Conservation (phyloP, 441 rosid genomes). For the Eruca vesicaria region DNA sequence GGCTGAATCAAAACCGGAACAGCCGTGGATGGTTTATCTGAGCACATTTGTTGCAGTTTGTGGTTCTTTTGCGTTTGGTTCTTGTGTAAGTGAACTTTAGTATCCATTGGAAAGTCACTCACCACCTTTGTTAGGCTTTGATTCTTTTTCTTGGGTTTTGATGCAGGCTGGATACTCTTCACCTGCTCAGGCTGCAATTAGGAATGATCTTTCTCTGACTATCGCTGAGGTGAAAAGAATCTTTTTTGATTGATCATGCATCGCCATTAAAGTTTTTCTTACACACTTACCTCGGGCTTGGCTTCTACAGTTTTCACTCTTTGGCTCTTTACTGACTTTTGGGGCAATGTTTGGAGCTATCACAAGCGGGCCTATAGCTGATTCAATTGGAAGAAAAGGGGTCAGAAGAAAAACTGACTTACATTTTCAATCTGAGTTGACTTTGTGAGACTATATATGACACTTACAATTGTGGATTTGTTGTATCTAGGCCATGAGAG, state of each 20-base stretch:
- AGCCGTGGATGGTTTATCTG: slow-evolving; percentile 72
- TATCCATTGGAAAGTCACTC: not conserved
- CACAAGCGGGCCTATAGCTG: slow-evolving; percentile 83
- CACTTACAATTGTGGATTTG: slow-evolving; percentile 15
- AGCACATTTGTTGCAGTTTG: slow-evolving; percentile 83
- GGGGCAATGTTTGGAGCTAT: slow-evolving; percentile 99
- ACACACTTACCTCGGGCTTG: not conserved
- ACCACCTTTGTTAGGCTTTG: too few relatives aligned
- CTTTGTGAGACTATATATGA: not conserved
- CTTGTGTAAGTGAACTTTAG: slow-evolving; percentile 93
- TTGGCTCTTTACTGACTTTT: slow-evolving; percentile 87
- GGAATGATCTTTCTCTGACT: slow-evolving; percentile 61
- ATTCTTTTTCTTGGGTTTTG: too few relatives aligned
- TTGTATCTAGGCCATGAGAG: slow-evolving; percentile 74
- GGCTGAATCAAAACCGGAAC: slow-evolving; percentile 38
- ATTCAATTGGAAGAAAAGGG: slow-evolving; percentile 83
- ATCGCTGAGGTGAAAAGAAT: slow-evolving; percentile 56
- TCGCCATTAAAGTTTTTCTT: slow-evolving; percentile 3
- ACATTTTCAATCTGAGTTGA: not conserved
- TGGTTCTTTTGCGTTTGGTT: slow-evolving; percentile 86
- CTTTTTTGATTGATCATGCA: not conserved
- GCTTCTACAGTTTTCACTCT: slow-evolving; percentile 67
- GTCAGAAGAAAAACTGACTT: slow-evolving; percentile 40
- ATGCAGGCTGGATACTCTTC: slow-evolving; percentile 93
- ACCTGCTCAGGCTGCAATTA: slow-evolving; percentile 77